A percentile compares a stretch with the other conserved stretches of the same genome.
Evolutionary conservation across 345 rosid species (phyloP).

Genomic region (Eutrema japonicum): DNA sequence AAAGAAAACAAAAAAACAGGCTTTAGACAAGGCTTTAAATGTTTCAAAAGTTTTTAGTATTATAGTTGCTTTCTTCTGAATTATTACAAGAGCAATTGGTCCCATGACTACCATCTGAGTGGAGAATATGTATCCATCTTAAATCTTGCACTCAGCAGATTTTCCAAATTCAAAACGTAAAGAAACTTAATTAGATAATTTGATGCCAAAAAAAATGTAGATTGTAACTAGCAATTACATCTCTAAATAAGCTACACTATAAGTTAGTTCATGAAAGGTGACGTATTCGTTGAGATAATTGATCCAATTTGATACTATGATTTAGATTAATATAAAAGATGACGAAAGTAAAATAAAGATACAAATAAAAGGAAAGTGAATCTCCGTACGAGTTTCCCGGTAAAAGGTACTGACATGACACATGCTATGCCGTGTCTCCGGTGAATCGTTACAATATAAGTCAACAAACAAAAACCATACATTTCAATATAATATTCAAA

Average conservation of each 20-base stretch:
- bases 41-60: neutral
- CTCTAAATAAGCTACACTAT: neutral
- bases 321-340: conserved; percentile 14
- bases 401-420: conserved; percentile 19
- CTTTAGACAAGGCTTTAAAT: conserved; percentile 18
- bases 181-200: no score
- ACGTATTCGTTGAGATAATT: neutral
- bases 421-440: conserved; percentile 27
- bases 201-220: no score
- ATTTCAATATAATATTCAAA: neutral
- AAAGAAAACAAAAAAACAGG: neutral
- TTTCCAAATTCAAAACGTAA: neutral
- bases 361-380: neutral
- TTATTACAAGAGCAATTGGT: neutral
- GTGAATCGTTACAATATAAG: neutral
- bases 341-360: neutral
- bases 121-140: neutral
- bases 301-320: neutral
- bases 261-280: neutral
- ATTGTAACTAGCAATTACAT: neutral
- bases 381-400: conserved; percentile 28
- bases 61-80: neutral
- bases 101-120: neutral
- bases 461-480: neutral
- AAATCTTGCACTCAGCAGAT: neutral